phyloP scores from a whole-genome alignment of 192 early-diverging fungal species.

The Chytriomyces confervae region DNA sequence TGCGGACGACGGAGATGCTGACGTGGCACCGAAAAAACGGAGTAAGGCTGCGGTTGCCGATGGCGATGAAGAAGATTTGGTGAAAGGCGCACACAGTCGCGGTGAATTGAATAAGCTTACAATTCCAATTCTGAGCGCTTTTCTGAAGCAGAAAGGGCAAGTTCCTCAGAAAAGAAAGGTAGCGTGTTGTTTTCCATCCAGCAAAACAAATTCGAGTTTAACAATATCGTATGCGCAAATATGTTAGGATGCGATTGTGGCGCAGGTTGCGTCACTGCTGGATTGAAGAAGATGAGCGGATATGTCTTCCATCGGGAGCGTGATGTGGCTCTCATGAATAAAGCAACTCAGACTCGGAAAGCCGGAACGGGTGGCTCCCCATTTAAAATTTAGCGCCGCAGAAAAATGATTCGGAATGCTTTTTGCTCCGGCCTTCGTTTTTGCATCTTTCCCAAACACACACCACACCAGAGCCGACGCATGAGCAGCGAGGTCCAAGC shows the following conservation, averaged over 20 bases:
- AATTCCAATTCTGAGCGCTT: constrained; percentile 21
- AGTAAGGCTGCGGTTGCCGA: not conserved
- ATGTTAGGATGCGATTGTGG: not conserved
- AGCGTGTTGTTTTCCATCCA: not conserved
- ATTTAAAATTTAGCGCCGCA: too few relatives aligned
- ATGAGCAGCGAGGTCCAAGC: not conserved
- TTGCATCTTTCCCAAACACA: too few relatives aligned
- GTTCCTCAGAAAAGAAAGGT: constrained; percentile 21
- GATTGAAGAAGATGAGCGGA: not conserved
- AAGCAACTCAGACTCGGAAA: too few relatives aligned
- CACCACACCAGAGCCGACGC: too few relatives aligned
- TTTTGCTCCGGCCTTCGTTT: too few relatives aligned
- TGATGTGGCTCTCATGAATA: too few relatives aligned
- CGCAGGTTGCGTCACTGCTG: not conserved
- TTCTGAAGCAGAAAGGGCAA: constrained; percentile 23
- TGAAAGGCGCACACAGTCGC: constrained; percentile 1
- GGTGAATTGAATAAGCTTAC: constrained; percentile 28
- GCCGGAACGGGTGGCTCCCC: too few relatives aligned
- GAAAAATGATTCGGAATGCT: too few relatives aligned
- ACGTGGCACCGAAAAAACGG: not conserved
- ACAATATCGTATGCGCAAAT: too few relatives aligned
- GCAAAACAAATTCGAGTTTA: not conserved
- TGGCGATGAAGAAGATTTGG: constrained; percentile 6
- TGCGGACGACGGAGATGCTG: not conserved
- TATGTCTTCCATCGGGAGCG: too few relatives aligned